Percentiles rank a stretch among this genome's conserved stretches.
Evolutionary conservation across 371 early-diverging fungal species (phyloP).

Genomic region (Mycotypha africana): DNA sequence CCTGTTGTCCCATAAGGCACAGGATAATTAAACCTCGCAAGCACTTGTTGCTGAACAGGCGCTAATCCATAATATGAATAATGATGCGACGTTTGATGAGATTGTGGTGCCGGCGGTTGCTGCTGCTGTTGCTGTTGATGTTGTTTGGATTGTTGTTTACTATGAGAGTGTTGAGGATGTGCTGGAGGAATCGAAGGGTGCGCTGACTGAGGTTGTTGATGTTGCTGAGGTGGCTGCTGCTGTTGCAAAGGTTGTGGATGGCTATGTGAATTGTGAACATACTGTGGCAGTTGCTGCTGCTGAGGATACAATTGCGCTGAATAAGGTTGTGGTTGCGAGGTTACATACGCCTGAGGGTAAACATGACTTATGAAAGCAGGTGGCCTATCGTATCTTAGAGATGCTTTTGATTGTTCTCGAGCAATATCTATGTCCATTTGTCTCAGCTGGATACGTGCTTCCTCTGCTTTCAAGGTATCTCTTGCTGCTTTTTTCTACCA

Average conservation of each 20-base stretch:
- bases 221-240: constrained; percentile 3
- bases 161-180: no score
- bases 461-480: constrained; percentile 32
- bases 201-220: background rate
- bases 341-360: background rate
- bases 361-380: background rate
- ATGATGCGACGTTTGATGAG: background rate
- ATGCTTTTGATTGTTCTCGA: constrained; percentile 25
- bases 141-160: no score
- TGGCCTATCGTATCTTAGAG: constrained; percentile 5
- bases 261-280: no score
- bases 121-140: background rate
- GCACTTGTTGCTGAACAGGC: constrained; percentile 32
- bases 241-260: constrained; percentile 3
- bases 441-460: constrained; percentile 30
- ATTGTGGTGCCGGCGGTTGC: background rate
- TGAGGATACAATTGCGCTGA: no score
- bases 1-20: constrained; percentile 2
- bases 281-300: constrained; percentile 1
- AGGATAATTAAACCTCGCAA: constrained; percentile 25
- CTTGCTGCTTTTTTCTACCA: constrained; percentile 39
- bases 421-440: constrained; percentile 34
- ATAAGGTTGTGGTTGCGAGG: background rate
- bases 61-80: constrained; percentile 19
- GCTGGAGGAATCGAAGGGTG: background rate